Percentiles rank a stretch among this genome's conserved stretches.
These are phyloP conservation scores for Rhynchosporium graminicola DNA, from an alignment of 2,329 filamentous ascomycete species.

Conservation along the genomic window DNA sequence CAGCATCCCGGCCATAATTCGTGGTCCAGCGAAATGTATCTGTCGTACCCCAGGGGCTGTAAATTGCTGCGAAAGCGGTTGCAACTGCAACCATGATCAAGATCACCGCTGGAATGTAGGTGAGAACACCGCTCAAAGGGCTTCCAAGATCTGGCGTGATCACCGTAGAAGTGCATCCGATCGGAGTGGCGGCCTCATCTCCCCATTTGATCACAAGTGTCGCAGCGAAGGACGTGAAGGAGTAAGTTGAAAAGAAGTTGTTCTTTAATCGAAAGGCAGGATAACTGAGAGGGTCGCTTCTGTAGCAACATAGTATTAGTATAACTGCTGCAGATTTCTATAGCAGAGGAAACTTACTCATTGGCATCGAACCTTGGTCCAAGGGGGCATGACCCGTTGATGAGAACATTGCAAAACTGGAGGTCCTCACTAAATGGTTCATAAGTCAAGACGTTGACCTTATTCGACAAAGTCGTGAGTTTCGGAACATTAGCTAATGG, in stretches of 20 bases:
- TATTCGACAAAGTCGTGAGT: constrained; percentile 72
- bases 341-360: constrained; percentile 41
- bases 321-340: background rate
- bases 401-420: constrained; percentile 67
- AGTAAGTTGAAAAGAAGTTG: constrained; percentile 78
- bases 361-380: constrained; percentile 68
- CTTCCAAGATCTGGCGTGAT: constrained; percentile 81
- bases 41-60: constrained; percentile 89
- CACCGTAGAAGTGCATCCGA: constrained; percentile 80
- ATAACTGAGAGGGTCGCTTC: constrained; percentile 49
- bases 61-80: constrained; percentile 81
- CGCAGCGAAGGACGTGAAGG: constrained; percentile 78
- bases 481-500: constrained; percentile 48
- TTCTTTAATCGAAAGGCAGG: constrained; percentile 74
- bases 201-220: constrained; percentile 76
- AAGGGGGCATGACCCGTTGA: constrained; percentile 71
- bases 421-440: constrained; percentile 59
- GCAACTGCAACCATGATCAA: constrained; percentile 79
- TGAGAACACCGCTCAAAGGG: constrained; percentile 66
- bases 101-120: constrained; percentile 75
- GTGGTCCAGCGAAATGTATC: constrained; percentile 96
- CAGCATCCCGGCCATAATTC: constrained; percentile 93
- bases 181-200: constrained; percentile 58
- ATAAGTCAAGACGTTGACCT: constrained; percentile 76
- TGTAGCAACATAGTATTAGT: constrained; percentile 31